Conservation (phyloP, 2,329 filamentous ascomycete genomes). For the Fusarium sp. region DNA sequence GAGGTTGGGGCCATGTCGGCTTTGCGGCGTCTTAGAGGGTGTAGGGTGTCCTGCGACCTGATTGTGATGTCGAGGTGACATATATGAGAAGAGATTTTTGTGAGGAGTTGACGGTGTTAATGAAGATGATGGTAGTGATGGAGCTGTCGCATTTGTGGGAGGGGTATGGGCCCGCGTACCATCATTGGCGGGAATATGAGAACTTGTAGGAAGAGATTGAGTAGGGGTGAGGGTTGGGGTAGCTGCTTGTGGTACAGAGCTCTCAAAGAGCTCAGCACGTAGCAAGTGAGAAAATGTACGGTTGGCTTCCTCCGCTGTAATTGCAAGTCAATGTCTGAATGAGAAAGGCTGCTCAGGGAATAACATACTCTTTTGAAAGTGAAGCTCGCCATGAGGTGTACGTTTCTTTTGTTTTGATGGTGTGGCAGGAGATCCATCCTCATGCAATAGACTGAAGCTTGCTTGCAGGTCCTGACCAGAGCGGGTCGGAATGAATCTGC, state of each 20-base stretch:
- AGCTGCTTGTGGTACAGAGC: slow-evolving; percentile 84
- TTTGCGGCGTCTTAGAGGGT: slow-evolving; percentile 89
- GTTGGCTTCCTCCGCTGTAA: slow-evolving; percentile 88
- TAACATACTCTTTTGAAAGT: slow-evolving; percentile 88
- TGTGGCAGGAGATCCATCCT: slow-evolving; percentile 92
- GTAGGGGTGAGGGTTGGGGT: slow-evolving; percentile 73
- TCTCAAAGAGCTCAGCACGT: slow-evolving; percentile 92
- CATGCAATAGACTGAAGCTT: slow-evolving; percentile 90
- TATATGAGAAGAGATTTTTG: slow-evolving; percentile 96
- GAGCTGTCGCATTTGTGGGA: slow-evolving; percentile 72
- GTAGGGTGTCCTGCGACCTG: slow-evolving; percentile 85
- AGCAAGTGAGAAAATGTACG: slow-evolving; percentile 89
- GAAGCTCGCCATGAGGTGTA: slow-evolving; percentile 87
- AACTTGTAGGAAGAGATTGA: slow-evolving; percentile 61
- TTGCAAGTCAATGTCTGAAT: slow-evolving; percentile 20
- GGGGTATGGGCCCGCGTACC: slow-evolving; percentile 84
- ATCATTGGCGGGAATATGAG: slow-evolving; percentile 69
- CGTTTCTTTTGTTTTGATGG: slow-evolving; percentile 88
- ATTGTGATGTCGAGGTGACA: slow-evolving; percentile 78
- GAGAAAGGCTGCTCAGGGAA: background rate
- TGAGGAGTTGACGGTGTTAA: slow-evolving; percentile 95
- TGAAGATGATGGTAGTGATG: slow-evolving; percentile 76
- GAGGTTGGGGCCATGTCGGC: slow-evolving; percentile 86
- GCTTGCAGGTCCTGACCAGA: slow-evolving; percentile 93
- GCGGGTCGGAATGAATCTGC: slow-evolving; percentile 93